Base-by-base conservation (phyloP, 2,329 filamentous ascomycete species). In the Nigrospora sphaerica region DNA sequence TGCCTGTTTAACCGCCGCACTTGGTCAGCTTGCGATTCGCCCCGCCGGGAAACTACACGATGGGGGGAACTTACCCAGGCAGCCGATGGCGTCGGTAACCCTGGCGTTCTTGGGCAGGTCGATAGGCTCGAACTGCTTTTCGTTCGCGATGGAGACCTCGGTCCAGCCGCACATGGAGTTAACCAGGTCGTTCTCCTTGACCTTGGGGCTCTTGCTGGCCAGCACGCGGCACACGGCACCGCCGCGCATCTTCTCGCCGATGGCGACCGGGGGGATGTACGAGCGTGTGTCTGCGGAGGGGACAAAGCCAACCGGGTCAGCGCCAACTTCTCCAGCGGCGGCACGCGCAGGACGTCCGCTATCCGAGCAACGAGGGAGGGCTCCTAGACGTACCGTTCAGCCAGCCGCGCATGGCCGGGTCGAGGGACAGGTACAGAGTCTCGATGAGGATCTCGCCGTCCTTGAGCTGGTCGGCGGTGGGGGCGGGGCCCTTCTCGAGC, bases 361-460 rank as follows among this genome's bases (percentile, higher is more conserved):
- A 2, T 28, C 6, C 23, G 10, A 28, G 23, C 23, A 28, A 28
- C 23, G 23, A 10, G 23, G 2, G 5, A 10, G 23, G 23, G 23
- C 23, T 28, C 23, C 23, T 7, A 11, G 17, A 58, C 65, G 32
- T 53, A 77, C 74, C 74, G 51, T 78, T 84, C 17, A 89, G 65
- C 83, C 83, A 88, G 48, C 80, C 80, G 55, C 85, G 77, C 84
- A 88, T 88, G n/a, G 85, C 83, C 1, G 85, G 85, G 64, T 88
- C 85, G 35, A 88, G 71, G 11, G 80, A 83, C 39, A 87, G 71
- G 58, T 87, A 88, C 49, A 85, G 64, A 1, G 64, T 61, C 61
- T 80, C 75, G 39, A 80, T 64, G 43, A 88, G 72, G 46, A 88
- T 70, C 58, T 88, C 68, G 53, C 82, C 82, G 69, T 81, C 75